phyloP scores from a whole-genome alignment of 2,329 filamentous ascomycete species.

The Microascus cirrosus region DNA sequence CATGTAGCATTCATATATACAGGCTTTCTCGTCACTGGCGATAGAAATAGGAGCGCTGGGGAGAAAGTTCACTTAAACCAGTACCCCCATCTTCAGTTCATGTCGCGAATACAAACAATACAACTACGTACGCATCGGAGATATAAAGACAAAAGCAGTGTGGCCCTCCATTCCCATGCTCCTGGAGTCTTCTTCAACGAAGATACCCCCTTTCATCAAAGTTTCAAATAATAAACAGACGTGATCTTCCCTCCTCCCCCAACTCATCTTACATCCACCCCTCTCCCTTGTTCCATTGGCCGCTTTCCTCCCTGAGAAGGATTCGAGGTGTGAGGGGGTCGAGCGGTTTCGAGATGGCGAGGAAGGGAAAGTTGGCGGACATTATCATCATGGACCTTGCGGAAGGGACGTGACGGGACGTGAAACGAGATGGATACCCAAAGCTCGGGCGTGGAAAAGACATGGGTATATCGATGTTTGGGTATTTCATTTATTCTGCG shows the following conservation, averaged over 20 bases:
- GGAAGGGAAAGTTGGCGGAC: not conserved
- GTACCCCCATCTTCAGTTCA: not conserved
- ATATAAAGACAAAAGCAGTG: not conserved
- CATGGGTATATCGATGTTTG: not conserved
- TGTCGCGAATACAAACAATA: not conserved
- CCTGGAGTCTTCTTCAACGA: not conserved
- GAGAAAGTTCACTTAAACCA: not conserved
- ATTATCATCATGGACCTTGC: not conserved
- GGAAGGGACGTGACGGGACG: not conserved
- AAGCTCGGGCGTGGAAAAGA: not conserved
- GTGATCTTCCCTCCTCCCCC: not conserved
- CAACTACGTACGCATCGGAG: not conserved
- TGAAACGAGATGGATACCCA: not conserved
- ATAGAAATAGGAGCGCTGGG: not conserved
- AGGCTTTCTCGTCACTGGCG: too few species aligned
- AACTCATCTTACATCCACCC: not conserved
- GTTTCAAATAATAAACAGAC: not conserved
- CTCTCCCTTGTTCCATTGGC: not conserved
- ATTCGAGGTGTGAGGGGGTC: not conserved
- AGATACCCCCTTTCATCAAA: not conserved
- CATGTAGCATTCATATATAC: too few species aligned
- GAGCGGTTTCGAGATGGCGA: not conserved
- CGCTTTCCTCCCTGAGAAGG: not conserved
- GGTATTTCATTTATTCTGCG: slow-evolving; percentile 1
- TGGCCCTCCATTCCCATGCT: not conserved